Base-by-base conservation (phyloP, 2,329 filamentous ascomycete genomes). In the Furcasterigmium furcatum region DNA sequence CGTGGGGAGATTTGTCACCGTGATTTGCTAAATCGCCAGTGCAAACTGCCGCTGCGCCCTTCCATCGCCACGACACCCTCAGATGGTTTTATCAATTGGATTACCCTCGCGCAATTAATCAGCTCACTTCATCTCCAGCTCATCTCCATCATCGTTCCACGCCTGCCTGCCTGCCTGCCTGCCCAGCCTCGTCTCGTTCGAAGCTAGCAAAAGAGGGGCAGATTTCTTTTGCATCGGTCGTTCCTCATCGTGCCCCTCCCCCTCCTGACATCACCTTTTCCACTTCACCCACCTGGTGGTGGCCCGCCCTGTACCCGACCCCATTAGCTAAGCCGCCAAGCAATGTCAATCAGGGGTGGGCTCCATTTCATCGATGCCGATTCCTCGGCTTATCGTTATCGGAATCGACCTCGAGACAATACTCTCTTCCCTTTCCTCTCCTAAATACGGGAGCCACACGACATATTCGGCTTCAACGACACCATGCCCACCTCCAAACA, bases 221-320 rank as follows among this genome's bases (percentile, higher is more conserved):
- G 24, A 7, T 27, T 27, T 27, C 12, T 27, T 27, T 12, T 7
- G 24, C 12, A 27, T 7, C 24, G 24, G 24, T n/a, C n/a, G n/a
- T n/a, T n/a, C n/a, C n/a, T n/a, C n/a, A n/a, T n/a, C n/a, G 14
- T 42, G 27, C 29, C 40, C 29, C 40, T 42, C 27, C 40, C 40
- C 40, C 40, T 42, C 40, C 40, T 42, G 40, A 42, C 40, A 42
- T 42, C 40, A 42, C 39, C 24, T n/a, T n/a, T n/a, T n/a, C n/a
- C 24, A 27, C 24, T 27, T 27, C 24, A 27, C 24, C 24, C 24
- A 27, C 24, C 24, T 27, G 24, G 24, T 27, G 7, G 7, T 27
- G 7, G 12, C 12, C 24, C 7, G 7, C 12, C 24, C 7, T 27
- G 24, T 27, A 16, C 5, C 18, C 14, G 32, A 16, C n/a, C 9